Evolutionary conservation across 2,329 filamentous ascomycete genomes (phyloP), one percentile per base, ranked within the genome.

Genomic region (Aspergillaceae sp.): DNA sequence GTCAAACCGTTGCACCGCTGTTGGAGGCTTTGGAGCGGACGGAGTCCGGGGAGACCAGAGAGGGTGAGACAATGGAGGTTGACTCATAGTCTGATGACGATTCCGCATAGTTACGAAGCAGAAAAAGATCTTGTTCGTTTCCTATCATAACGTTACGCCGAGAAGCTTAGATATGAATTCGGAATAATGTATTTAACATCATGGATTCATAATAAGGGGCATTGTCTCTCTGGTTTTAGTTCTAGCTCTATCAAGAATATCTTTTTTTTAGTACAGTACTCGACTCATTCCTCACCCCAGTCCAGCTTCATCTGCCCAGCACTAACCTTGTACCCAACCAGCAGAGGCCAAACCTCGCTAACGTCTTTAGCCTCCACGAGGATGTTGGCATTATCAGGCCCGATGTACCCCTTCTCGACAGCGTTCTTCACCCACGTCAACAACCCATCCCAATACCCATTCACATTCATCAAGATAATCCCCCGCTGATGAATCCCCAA

Each of bases 391-490:
- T 90, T 91, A 19, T 73, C 78, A 32, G 73, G 67, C 44, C 77
- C 77, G 42, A 98, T 82, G 61, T 96, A 97, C 1, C 87, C 87
- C 50, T 84, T 78, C 45, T 77, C 71, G 4, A 92, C 84, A 6
- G 86, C 83, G 53, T 80, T 86, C 60, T 77, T 74, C 49, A 96
- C 80, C 91, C 90, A 96, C 43, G 77, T 69, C 48, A 96, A 67
- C 51, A 98, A 72, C 0, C 89, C 89, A 65, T 94, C 85, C 79
- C 90, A 98, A 69, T 94, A 97, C 0, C 89, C 88, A 45, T 90
- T 82, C 28, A 96, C 77, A 65, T 97, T 97, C 56, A 87, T 80
- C 42, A 96, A 72, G 45, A 91, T 82, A 40, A 97, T 82, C 3
- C 85, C 86, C 42, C 78, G 75, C 56, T 76, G 76, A 69, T 97